These are phyloP conservation scores for Aechmea fasciata DNA, from an alignment of 176 grass and related monocot genomes.

Conservation along the genomic window DNA sequence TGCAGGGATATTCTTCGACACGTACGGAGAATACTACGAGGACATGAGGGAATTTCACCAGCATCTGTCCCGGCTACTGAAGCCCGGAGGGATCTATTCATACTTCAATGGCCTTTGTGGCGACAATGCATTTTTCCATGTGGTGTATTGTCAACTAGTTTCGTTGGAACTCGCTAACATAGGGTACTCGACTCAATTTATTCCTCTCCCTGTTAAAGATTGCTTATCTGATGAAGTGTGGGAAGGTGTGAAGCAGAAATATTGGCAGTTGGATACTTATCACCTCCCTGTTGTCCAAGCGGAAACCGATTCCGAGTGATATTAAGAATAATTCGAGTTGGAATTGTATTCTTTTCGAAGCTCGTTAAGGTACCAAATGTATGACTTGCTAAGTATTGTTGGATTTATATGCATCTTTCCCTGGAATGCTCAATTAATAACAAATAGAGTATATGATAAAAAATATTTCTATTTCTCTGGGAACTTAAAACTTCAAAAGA, in stretches of 20 bases:
- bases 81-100: slow-evolving; percentile 66
- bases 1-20: slow-evolving; percentile 83
- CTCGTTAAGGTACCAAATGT: neutral
- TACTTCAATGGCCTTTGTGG: slow-evolving; percentile 95
- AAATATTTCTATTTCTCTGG: no score
- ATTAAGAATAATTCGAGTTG: neutral
- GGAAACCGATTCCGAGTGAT: slow-evolving; percentile 42
- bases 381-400: no score
- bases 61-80: slow-evolving; percentile 61
- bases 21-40: slow-evolving; percentile 88
- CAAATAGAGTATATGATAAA: no score
- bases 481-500: no score
- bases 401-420: no score
- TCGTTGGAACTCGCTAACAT: slow-evolving; percentile 60
- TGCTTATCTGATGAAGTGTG: slow-evolving; percentile 57
- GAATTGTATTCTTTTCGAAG: neutral
- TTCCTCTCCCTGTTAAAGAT: slow-evolving; percentile 79
- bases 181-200: slow-evolving; percentile 68
- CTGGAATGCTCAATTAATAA: no score
- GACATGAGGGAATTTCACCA: slow-evolving; percentile 84
- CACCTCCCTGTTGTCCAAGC: slow-evolving; percentile 75
- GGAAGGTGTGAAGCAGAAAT: slow-evolving; percentile 77
- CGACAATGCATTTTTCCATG: slow-evolving; percentile 87
- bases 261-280: slow-evolving; percentile 91
- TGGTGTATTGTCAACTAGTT: slow-evolving; percentile 73